Percentiles rank a stretch among this genome's conserved stretches.
Evolutionary conservation across 2,329 filamentous ascomycete genomes (phyloP).

Genomic region (Microsporum audouinii): DNA sequence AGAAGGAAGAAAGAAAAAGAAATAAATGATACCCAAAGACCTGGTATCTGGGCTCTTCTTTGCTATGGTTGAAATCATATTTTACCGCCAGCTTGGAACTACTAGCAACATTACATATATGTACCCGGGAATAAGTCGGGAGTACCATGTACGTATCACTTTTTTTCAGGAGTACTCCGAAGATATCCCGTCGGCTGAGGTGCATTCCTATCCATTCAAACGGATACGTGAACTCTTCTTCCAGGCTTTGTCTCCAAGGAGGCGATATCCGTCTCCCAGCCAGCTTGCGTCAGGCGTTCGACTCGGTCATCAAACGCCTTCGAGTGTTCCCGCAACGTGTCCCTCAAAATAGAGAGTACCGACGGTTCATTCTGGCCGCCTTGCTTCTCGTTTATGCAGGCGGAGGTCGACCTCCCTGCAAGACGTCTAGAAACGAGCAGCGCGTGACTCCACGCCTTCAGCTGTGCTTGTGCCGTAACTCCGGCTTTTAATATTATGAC

Average conservation of each 20-base stretch:
- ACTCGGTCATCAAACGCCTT: slow-evolving; percentile 38
- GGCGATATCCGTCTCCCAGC: slow-evolving; percentile 56
- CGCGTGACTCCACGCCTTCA: slow-evolving; percentile 54
- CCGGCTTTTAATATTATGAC: slow-evolving; percentile 55
- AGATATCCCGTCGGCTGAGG: not conserved
- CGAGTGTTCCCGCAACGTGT: slow-evolving; percentile 28
- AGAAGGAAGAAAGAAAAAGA: not conserved
- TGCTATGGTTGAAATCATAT: not conserved
- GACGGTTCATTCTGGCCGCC: slow-evolving; percentile 17
- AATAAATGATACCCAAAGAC: not conserved
- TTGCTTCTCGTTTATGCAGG: not conserved
- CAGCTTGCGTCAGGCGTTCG: slow-evolving; percentile 33
- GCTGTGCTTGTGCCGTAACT: slow-evolving; percentile 39
- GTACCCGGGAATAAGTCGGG: not conserved
- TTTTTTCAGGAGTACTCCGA: not conserved
- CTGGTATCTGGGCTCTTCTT: not conserved
- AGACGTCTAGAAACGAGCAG: slow-evolving; percentile 35
- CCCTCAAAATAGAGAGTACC: slow-evolving; percentile 30
- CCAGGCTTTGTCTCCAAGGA: slow-evolving; percentile 57
- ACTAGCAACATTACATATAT: not conserved
- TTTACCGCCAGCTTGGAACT: not conserved
- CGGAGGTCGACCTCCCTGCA: too few species aligned
- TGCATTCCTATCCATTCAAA: not conserved
- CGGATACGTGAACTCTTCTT: slow-evolving; percentile 17
- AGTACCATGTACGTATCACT: not conserved